Evolutionary conservation across 2,329 filamentous ascomycete genomes (phyloP), one percentile per base, ranked within the genome.

Genomic region (Hypoxylon sp.): DNA sequence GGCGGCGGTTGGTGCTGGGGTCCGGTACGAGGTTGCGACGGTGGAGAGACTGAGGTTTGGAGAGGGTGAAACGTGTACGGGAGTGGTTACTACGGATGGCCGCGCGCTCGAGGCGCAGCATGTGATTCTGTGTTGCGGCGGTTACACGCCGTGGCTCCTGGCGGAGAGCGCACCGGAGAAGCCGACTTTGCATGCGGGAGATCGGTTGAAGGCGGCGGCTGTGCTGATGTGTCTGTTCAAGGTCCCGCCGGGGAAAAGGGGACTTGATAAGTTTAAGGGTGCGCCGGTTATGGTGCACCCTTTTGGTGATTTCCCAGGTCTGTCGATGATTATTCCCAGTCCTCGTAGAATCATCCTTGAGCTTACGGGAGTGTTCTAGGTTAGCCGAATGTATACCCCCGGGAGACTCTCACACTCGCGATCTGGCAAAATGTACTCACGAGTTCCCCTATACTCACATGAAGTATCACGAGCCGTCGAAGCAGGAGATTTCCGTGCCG

Each of bases 1-100:
- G 32, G 78, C 79, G 59, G 80, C 80, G 15, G 68, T 89, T 4
- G 79, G 82, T 48, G 73, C 86, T 6, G 87, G 88, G 0, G 87
- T 89, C 64, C 82, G 83, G 71, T 90, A 89, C 59, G 79, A 87
- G 8, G 79, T 78, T 0, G 84, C 81, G 15, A 84, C 88, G 56
- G 81, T 85, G 1, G 73, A 77, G 1, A 76, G 78, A 0, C 64
- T 88, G 48, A 71, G 77, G 6, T 81, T 89, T 49, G 80, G 85
- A 59, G 70, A 71, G 17, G 67, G 70, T 2, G 81, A 82, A 1
- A 68, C 58, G 7, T 85, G 82, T 69, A 74, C 64, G 0, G 88
- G 88, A 2, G 80, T 89, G 15, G 74, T 73, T 30, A 82, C 83
- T 0, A 74, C 70, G 3, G 75, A 79, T 19, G 86, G 85, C 0